Conservation (phyloP, 148 eudicot genomes). For the Simmondsia chinensis region DNA sequence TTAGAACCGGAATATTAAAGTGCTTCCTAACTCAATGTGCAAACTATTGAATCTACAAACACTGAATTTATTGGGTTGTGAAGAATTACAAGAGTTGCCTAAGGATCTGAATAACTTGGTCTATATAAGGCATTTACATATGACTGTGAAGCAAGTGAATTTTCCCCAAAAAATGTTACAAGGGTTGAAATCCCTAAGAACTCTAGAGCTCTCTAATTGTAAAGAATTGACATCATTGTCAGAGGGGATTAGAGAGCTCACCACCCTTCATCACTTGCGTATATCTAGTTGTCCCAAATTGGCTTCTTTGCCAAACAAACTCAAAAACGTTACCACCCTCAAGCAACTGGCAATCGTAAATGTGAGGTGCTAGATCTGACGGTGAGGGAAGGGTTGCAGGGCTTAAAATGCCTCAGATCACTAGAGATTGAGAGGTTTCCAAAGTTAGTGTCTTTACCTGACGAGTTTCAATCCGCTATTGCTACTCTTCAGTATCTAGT, state of each 20-base stretch:
- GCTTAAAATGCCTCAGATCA: slow-evolving; percentile 20
- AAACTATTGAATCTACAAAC: slow-evolving; percentile 33
- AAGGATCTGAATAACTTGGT: slow-evolving; percentile 14
- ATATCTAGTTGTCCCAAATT: slow-evolving; percentile 27
- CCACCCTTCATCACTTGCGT: slow-evolving; percentile 14
- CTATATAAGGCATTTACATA: slow-evolving; percentile 16
- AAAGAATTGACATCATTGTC: slow-evolving; percentile 14
- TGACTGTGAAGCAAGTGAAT: slow-evolving; percentile 17
- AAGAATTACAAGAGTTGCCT: slow-evolving; percentile 26
- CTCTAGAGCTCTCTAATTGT: slow-evolving; percentile 17
- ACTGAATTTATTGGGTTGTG: slow-evolving; percentile 16
- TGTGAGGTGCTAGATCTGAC: slow-evolving; percentile 31
- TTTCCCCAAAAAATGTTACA: slow-evolving; percentile 6
- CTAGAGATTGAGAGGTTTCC: slow-evolving; percentile 22
- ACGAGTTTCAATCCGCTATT: slow-evolving; percentile 18
- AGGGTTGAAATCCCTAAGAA: slow-evolving; percentile 15
- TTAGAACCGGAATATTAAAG: slow-evolving; percentile 16
- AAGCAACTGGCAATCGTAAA: slow-evolving; percentile 26
- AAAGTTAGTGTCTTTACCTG: slow-evolving; percentile 18
- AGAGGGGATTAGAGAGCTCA: slow-evolving; percentile 16
- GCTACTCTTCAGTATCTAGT: slow-evolving; percentile 19
- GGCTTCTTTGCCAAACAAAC: slow-evolving; percentile 20
- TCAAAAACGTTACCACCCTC: slow-evolving; percentile 20
- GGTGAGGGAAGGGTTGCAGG: slow-evolving; percentile 18
- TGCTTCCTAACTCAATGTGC: slow-evolving; percentile 30